Conservation (phyloP, 2,329 filamentous ascomycete species). For the Acephala macrosclerotiorum region DNA sequence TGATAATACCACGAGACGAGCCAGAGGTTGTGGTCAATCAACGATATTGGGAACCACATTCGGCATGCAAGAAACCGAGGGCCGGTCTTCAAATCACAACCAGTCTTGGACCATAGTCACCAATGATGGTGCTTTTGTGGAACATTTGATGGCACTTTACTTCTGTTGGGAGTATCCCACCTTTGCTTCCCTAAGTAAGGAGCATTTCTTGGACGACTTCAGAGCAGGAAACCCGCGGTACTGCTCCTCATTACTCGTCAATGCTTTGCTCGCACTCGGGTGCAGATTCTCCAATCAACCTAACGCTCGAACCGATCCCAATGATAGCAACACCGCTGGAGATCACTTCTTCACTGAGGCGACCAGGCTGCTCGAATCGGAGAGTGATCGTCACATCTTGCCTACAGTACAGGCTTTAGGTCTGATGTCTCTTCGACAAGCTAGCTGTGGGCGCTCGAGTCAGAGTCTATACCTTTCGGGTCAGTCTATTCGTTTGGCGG, state of each 20-base stretch:
- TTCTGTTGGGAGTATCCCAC: slow-evolving; percentile 82
- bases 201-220: slow-evolving; percentile 42
- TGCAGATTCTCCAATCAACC: slow-evolving; percentile 74
- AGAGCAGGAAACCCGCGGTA: slow-evolving; percentile 29
- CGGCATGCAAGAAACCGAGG: slow-evolving; percentile 68
- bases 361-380: slow-evolving; percentile 61
- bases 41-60: slow-evolving; percentile 65
- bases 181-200: slow-evolving; percentile 71
- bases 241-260: slow-evolving; percentile 51
- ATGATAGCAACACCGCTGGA: slow-evolving; percentile 69
- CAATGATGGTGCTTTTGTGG: slow-evolving; percentile 62
- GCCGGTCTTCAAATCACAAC: slow-evolving; percentile 71
- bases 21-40: slow-evolving; percentile 57
- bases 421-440: slow-evolving; percentile 78
- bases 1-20: slow-evolving; percentile 29
- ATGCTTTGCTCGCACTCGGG: slow-evolving; percentile 55
- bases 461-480: slow-evolving; percentile 77
- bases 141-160: slow-evolving; percentile 70
- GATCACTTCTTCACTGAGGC: slow-evolving; percentile 79
- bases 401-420: slow-evolving; percentile 79
- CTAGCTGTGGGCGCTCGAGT: slow-evolving; percentile 75
- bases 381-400: slow-evolving; percentile 64
- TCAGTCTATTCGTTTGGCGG: slow-evolving; percentile 73
- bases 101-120: slow-evolving; percentile 74
- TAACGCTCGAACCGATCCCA: slow-evolving; percentile 66